phyloP scores from a whole-genome alignment of 495 filamentous ascomycete species.

The Aspergillus avenaceus region DNA sequence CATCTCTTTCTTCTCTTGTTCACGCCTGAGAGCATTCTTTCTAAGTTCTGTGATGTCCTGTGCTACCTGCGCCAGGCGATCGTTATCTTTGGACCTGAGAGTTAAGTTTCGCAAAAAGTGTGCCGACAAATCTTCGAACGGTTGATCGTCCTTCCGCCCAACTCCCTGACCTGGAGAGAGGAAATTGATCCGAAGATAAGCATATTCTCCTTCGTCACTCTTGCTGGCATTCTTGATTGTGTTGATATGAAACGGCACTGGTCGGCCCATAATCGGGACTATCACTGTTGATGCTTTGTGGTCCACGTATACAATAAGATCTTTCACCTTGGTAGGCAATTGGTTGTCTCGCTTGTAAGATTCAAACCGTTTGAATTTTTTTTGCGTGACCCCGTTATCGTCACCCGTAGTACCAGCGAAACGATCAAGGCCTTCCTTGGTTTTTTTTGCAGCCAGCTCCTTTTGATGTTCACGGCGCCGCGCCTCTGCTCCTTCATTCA shows the following conservation, averaged over 20 bases:
- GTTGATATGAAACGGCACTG: slow-evolving; percentile 98
- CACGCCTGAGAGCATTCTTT: slow-evolving; percentile 80
- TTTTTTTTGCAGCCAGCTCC: slow-evolving; percentile 81
- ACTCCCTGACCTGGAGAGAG: slow-evolving; percentile 96
- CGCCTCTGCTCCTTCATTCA: slow-evolving; percentile 86
- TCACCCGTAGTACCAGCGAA: slow-evolving; percentile 78
- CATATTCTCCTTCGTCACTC: slow-evolving; percentile 89
- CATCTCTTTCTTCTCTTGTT: slow-evolving; percentile 99
- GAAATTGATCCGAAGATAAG: slow-evolving; percentile 94
- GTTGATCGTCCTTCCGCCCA: slow-evolving; percentile 95
- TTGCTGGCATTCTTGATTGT: slow-evolving; percentile 98
- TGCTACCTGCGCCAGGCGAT: slow-evolving; percentile 82
- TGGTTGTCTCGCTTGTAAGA: slow-evolving; percentile 99
- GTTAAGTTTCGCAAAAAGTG: slow-evolving; percentile 96
- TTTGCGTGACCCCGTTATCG: slow-evolving; percentile 84
- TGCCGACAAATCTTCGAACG: slow-evolving; percentile 92
- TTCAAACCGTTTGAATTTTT: slow-evolving; percentile 97
- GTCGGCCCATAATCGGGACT: slow-evolving; percentile 93
- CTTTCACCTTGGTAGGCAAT: slow-evolving; percentile 74
- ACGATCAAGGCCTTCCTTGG: slow-evolving; percentile 75
- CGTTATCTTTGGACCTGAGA: slow-evolving; percentile 82
- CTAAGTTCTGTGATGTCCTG: slow-evolving; percentile 90
- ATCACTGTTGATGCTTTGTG: slow-evolving; percentile 84
- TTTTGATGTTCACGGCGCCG: slow-evolving; percentile 90
- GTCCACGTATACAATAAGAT: slow-evolving; percentile 85